Base-by-base conservation (phyloP, 345 rosid species). In the Sisymbrium irio region DNA sequence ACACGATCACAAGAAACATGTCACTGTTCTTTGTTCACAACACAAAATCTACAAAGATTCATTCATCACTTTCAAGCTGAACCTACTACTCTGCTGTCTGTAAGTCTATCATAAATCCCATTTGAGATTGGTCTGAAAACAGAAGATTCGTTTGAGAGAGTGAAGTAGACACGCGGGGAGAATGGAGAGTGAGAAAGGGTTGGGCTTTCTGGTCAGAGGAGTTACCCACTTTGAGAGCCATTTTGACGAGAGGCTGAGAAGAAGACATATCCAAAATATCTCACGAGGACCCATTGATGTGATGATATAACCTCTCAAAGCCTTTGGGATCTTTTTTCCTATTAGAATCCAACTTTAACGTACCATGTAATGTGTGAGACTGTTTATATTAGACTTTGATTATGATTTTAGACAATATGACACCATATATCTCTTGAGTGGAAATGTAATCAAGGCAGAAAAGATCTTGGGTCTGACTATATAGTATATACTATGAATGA, bases 231-330 rank as follows among this genome's bases (percentile, higher is more conserved):
- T 63, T 42, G 73, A 74, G 47, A 42, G 69, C 46, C 17, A 75
- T 53, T 62, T 57, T 54, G 47, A 69, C 20, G 44, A 77, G 67
- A 77, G 76, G 80, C 71, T 64, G 62, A 70, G 65, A 47, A 70
- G 75, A 62, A 54, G 39, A 56, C 41, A 47, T 63, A 22, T 18
- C 33, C 20, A 55, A 64, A 70, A 77, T 77, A 49, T 77, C 76
- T 77, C 54, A 0, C 0, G 19, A 70, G 72, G 80, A 64, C 80
- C 76, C 72, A 64, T 64, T 57, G 53, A 69, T 70, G 46, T 60
- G 62, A 45, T 77, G 56, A 71, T 46, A 64, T 44, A 64, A 62
- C 59, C 41, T 53, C 17, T 69, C 57, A 42, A 60, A 36, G 56
- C 25, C 45, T 30, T 25, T 30, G 41, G 51, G 64, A 41, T 46